A percentile compares a stretch with the other conserved stretches of the same genome.
phyloP scores from a whole-genome alignment of 257 asterid species.

The Nicotiana benthamiana region DNA sequence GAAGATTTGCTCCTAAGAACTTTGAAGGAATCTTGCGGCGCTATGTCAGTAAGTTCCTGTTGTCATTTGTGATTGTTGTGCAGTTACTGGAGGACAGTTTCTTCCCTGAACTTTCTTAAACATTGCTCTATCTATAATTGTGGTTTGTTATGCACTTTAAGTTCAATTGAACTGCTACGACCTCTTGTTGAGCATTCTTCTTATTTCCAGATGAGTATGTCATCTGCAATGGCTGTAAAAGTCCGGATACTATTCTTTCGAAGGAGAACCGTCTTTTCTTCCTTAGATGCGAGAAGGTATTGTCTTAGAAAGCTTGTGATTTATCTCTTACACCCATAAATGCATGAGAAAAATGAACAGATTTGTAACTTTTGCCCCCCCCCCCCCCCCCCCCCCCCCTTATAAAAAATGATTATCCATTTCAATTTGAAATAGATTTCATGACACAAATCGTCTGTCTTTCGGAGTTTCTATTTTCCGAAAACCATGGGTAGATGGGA shows the following conservation, averaged over 20 bases:
- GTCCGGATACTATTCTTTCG: constrained; percentile 86
- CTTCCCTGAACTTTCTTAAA: background rate
- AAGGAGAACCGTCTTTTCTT: constrained; percentile 91
- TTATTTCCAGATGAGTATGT: constrained; percentile 72
- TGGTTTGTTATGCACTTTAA: background rate
- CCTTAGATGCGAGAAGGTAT: constrained; percentile 92
- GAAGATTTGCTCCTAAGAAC: constrained; percentile 95
- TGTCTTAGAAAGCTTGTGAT: background rate
- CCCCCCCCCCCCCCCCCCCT: too few relatives aligned
- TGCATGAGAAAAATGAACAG: background rate
- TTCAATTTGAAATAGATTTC: too few relatives aligned
- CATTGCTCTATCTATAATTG: background rate
- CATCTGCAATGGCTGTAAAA: constrained; percentile 93
- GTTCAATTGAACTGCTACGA: background rate
- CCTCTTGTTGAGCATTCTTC: background rate
- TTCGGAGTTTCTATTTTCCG: too few relatives aligned
- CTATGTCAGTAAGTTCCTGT: constrained; percentile 61
- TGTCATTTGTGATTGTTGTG: background rate
- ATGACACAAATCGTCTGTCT: too few relatives aligned
- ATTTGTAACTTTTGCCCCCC: background rate
- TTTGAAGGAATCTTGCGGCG: constrained; percentile 89
- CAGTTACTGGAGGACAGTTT: background rate
- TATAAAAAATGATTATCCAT: too few relatives aligned
- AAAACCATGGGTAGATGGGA: too few relatives aligned
- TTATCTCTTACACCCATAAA: background rate